Evolutionary conservation across 345 rosid species (phyloP).

Genomic region (Citrus cavaleriei): DNA sequence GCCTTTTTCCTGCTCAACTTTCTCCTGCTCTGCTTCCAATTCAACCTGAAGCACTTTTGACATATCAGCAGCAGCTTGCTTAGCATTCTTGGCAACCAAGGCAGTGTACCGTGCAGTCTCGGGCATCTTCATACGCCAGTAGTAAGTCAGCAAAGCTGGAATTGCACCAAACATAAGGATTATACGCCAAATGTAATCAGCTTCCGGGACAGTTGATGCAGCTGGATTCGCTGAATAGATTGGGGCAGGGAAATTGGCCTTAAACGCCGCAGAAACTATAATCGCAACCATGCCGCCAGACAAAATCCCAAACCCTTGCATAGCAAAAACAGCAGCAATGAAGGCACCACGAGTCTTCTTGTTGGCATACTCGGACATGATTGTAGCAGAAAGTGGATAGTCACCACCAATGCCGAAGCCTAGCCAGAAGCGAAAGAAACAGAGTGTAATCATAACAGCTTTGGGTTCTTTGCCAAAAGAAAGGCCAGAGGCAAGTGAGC

Average conservation of each 20-base stretch:
- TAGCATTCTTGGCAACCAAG: constrained; percentile 58
- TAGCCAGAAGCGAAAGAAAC: constrained; percentile 85
- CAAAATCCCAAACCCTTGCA: constrained; percentile 83
- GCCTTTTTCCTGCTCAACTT: constrained; percentile 12
- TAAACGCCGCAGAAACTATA: constrained; percentile 36
- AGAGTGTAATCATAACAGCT: constrained; percentile 55
- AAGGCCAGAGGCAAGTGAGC: constrained; percentile 64
- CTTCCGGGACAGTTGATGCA: constrained; percentile 50
- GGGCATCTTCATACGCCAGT: constrained; percentile 77
- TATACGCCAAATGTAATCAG: constrained; percentile 68
- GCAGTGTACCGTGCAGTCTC: constrained; percentile 87
- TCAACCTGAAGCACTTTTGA: constrained; percentile 69
- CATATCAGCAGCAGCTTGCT: constrained; percentile 68
- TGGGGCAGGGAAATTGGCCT: constrained; percentile 25
- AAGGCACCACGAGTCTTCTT: constrained; percentile 72
- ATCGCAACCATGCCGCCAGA: constrained; percentile 60
- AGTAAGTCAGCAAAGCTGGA: constrained; percentile 62
- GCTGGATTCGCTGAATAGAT: constrained; percentile 24
- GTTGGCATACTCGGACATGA: constrained; percentile 84
- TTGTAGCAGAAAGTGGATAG: constrained; percentile 83
- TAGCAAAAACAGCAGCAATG: constrained; percentile 68
- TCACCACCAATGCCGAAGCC: constrained; percentile 93
- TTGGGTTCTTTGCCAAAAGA: constrained; percentile 41
- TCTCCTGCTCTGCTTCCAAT: constrained; percentile 46
- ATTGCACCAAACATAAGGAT: constrained; percentile 68